These are phyloP conservation scores for Betula pendula DNA, from an alignment of 306 rosid genomes.

Conservation along the genomic window DNA sequence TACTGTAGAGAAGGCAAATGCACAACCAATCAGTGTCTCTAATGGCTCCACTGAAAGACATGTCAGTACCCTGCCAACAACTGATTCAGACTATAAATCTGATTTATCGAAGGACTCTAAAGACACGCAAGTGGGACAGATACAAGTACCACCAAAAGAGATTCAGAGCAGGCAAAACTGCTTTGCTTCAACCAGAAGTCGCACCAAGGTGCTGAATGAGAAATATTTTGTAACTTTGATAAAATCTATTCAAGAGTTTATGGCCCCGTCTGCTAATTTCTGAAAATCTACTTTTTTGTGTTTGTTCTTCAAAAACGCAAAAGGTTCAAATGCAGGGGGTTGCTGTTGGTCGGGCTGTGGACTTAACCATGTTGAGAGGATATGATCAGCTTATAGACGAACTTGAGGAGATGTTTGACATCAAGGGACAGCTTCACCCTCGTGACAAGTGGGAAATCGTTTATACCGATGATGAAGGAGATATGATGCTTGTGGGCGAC, in stretches of 20 bases:
- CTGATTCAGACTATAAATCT: conserved; percentile 53
- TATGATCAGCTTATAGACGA: conserved; percentile 76
- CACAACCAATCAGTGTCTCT: conserved; percentile 26
- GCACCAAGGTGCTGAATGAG: conserved; percentile 68
- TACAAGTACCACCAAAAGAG: conserved; percentile 52
- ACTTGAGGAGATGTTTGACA: conserved; percentile 83
- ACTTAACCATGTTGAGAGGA: conserved; percentile 74
- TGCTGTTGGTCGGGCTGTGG: conserved; percentile 96
- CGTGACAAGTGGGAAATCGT: conserved; percentile 75
- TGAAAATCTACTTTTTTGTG: conserved; percentile 17
- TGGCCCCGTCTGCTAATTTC: conserved; percentile 15
- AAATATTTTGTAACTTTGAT: conserved; percentile 6
- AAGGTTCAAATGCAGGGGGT: conserved; percentile 98
- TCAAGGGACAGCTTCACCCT: conserved; percentile 70
- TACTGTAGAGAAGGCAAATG: conserved; percentile 37
- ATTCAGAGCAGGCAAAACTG: conserved; percentile 59
- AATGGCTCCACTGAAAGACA: conserved; percentile 42
- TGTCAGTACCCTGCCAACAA: conserved; percentile 40
- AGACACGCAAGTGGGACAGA: conserved; percentile 48
- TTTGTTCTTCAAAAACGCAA: conserved; percentile 27
- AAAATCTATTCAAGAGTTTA: background rate
- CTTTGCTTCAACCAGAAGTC: conserved; percentile 59
- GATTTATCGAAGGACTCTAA: conserved; percentile 50
- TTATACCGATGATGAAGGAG: conserved; percentile 92
- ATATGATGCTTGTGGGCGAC: conserved; percentile 87